Evolutionary conservation across 2,329 filamentous ascomycete genomes (phyloP).

Genomic region (Aspergillus sp.): DNA sequence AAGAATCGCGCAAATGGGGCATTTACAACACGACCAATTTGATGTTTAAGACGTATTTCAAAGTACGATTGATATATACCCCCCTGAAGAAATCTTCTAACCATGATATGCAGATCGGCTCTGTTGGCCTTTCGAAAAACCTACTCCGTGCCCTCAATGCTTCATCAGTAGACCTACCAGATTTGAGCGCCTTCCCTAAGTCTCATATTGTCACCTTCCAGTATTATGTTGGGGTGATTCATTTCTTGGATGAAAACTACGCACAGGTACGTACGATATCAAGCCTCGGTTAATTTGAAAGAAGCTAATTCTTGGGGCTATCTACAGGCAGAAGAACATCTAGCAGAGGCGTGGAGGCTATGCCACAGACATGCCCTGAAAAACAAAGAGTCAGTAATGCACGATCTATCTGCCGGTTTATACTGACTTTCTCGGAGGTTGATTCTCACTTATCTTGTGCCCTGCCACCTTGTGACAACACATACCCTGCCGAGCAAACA

Average conservation of each 20-base stretch:
- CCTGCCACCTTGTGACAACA: slow-evolving; percentile 82
- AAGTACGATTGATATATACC: slow-evolving; percentile 39
- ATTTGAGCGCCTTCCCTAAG: slow-evolving; percentile 73
- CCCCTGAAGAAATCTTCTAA: slow-evolving; percentile 3
- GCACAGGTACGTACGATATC: slow-evolving; percentile 51
- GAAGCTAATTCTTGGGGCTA: slow-evolving; percentile 5
- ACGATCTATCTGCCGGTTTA: not conserved
- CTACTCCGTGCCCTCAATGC: slow-evolving; percentile 80
- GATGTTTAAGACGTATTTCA: slow-evolving; percentile 98
- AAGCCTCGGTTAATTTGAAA: not conserved
- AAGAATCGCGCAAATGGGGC: slow-evolving; percentile 95
- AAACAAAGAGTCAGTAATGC: slow-evolving; percentile 69
- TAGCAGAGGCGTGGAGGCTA: slow-evolving; percentile 75
- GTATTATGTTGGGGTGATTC: slow-evolving; percentile 91
- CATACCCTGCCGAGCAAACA: slow-evolving; percentile 72
- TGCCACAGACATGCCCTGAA: slow-evolving; percentile 68
- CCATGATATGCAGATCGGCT: slow-evolving; percentile 59
- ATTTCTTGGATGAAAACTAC: slow-evolving; percentile 93
- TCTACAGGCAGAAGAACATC: slow-evolving; percentile 67
- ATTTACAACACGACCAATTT: slow-evolving; percentile 93
- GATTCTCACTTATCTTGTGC: slow-evolving; percentile 91
- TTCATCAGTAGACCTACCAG: slow-evolving; percentile 73
- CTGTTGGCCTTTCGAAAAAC: slow-evolving; percentile 82
- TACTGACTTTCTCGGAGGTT: slow-evolving; percentile 50
- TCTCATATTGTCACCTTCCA: slow-evolving; percentile 93